A percentile compares a stretch with the other conserved stretches of the same genome.
Evolutionary conservation across 352 stramenopile species (phyloP).

Genomic region (Globisporangium polare): DNA sequence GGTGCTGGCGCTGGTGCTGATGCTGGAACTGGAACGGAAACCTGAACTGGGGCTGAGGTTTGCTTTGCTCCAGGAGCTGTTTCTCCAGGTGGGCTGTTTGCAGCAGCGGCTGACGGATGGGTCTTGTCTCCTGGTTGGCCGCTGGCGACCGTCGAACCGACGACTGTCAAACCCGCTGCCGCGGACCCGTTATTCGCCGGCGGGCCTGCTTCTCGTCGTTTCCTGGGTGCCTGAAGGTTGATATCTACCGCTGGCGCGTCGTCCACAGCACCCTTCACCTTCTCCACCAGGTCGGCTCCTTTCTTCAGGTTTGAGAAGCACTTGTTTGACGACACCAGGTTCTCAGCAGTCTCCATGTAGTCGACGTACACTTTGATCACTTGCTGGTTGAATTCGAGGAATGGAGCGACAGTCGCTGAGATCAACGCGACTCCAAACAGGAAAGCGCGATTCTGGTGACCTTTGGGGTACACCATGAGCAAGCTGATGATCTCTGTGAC

Average conservation of each 20-base stretch:
- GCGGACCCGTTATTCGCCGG: background rate
- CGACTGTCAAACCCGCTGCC: background rate
- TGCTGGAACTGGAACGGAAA: no score
- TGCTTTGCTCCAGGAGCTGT: background rate
- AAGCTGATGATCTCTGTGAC: conserved; percentile 46
- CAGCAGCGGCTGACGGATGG: background rate
- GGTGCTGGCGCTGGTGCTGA: no score
- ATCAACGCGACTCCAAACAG: conserved; percentile 37
- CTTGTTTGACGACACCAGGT: conserved; percentile 22
- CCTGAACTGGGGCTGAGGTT: background rate
- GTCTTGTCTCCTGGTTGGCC: background rate
- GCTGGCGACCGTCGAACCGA: background rate
- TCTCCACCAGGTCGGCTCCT: conserved; percentile 10
- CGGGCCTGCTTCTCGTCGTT: background rate
- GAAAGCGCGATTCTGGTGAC: conserved; percentile 12
- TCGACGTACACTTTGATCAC: conserved; percentile 50
- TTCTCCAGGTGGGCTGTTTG: background rate
- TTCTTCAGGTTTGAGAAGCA: conserved; percentile 21
- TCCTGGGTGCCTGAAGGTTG: conserved; percentile 9
- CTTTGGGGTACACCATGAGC: conserved; percentile 24
- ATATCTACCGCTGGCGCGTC: conserved; percentile 13
- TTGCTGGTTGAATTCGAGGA: conserved; percentile 56
- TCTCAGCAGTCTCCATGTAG: conserved; percentile 35
- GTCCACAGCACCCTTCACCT: conserved; percentile 12
- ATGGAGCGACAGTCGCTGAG: conserved; percentile 29